Base-by-base conservation (phyloP, 495 filamentous ascomycete species). In the Chaetomidium leptoderma region DNA sequence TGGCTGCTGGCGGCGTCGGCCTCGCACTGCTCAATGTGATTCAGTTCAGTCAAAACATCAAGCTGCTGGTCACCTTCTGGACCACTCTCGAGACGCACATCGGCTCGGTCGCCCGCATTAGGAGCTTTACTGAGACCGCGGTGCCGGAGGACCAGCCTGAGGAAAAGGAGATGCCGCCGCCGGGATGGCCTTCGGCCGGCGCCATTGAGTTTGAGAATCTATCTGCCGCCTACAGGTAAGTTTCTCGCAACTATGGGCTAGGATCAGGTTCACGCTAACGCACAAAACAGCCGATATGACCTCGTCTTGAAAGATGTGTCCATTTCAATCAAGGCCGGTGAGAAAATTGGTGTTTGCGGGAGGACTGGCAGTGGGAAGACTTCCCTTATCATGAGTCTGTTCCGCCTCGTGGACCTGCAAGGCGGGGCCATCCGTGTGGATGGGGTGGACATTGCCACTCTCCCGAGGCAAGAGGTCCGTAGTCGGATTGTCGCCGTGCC, bases 71-170 rank as follows among this genome's bases (percentile, higher is more conserved):
- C 19, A 66, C 58, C 16, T 67, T 55, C 21, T 83, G 75, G 73
- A 80, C 79, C 0, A 57, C 60, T n/a, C 61, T 84, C 9, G 81
- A 85, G 55, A 81, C 74, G 1, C 79, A 75, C 0, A 70, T 84
- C 26, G 82, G 80, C 2, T 79, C 80, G 0, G 70, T 84, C 7
- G 65, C 77, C 1, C 67, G 80, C 6, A 63, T 84, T 1, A 66
- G 66, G 53, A 61, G 63, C 10, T 83, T 82, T 56, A 66, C 66
- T 0, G 62, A 59, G 21, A 65, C 69, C 3, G 75, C 76, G 0
- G 66, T 65, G n/a, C 55, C 65, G 6, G 72, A 76, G 59, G 61
- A 73, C 56, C 54, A 51, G 23, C 52, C 67, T 32, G 47, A 61
- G 7, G 62, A 66, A 44, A 57, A 53, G 9, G 16, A 61, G n/a